phyloP scores from a whole-genome alignment of 345 rosid species.

The Salix viminalis region DNA sequence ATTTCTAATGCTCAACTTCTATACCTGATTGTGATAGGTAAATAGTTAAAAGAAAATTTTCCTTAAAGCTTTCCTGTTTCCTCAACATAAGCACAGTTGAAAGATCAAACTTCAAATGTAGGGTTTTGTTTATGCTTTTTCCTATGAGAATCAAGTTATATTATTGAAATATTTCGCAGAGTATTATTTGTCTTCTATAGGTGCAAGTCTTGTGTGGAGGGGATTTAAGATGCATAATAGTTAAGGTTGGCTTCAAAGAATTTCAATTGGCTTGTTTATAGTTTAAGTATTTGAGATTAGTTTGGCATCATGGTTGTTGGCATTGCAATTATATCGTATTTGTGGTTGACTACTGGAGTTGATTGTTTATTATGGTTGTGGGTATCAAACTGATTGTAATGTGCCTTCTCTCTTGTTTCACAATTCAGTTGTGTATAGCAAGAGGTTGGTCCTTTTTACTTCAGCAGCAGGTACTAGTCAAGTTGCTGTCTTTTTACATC shows the following conservation, averaged over 20 bases:
- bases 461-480: neutral
- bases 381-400: neutral
- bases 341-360: neutral
- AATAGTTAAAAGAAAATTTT: neutral
- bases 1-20: neutral
- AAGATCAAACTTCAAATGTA: neutral
- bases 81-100: neutral
- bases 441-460: neutral
- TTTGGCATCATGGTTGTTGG: neutral
- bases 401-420: neutral
- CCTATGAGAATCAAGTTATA: too few relatives aligned
- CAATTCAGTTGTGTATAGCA: neutral
- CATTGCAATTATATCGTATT: neutral
- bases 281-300: neutral
- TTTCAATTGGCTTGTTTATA: neutral
- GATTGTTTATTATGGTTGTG: neutral
- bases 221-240: too few relatives aligned
- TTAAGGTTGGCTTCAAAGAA: neutral
- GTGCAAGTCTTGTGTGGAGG: too few relatives aligned
- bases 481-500: neutral
- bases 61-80: neutral
- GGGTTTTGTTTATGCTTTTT: too few relatives aligned
- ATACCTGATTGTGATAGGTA: neutral
- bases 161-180: too few relatives aligned
- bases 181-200: too few relatives aligned